Conservation (phyloP, 257 asterid genomes). For the Verbascum thapsus region DNA sequence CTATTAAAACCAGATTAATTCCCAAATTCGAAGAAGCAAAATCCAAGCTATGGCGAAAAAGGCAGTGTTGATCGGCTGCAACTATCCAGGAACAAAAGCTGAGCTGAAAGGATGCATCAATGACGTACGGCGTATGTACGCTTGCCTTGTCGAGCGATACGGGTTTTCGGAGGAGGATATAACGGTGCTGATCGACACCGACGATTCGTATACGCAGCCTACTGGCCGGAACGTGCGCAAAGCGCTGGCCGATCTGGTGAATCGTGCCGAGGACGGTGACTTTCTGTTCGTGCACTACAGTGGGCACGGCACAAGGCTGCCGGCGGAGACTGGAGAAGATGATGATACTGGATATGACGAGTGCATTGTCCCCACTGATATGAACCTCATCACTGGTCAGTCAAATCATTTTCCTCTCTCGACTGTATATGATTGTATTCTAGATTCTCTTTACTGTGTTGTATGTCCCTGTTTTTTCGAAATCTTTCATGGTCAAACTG, state of each 20-base stretch:
- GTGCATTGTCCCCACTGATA: constrained; percentile 90
- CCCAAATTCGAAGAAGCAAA: neutral
- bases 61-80: constrained; percentile 90
- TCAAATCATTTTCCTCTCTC: too few species aligned
- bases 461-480: too few species aligned
- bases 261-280: constrained; percentile 66
- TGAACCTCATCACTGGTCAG: constrained; percentile 89
- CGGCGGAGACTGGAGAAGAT: constrained; percentile 97
- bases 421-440: too few species aligned
- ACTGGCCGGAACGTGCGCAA: constrained; percentile 84
- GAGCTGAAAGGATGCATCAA: constrained; percentile 94
- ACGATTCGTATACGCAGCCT: constrained; percentile 69
- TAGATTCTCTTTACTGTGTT: too few species aligned
- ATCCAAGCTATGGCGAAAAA: constrained; percentile 58
- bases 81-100: constrained; percentile 88
- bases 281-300: constrained; percentile 88
- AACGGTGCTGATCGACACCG: constrained; percentile 77
- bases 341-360: constrained; percentile 97
- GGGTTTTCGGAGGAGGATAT: constrained; percentile 83
- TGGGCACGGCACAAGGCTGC: constrained; percentile 96
- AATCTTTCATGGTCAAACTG: neutral
- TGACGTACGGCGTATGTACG: constrained; percentile 79
- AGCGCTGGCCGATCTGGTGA: constrained; percentile 69
- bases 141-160: constrained; percentile 64
- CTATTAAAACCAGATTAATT: constrained; percentile 6